A percentile compares a stretch with the other conserved stretches of the same genome.
Conservation (phyloP, 805 yeast genomes). For the Candida quercuum region DNA sequence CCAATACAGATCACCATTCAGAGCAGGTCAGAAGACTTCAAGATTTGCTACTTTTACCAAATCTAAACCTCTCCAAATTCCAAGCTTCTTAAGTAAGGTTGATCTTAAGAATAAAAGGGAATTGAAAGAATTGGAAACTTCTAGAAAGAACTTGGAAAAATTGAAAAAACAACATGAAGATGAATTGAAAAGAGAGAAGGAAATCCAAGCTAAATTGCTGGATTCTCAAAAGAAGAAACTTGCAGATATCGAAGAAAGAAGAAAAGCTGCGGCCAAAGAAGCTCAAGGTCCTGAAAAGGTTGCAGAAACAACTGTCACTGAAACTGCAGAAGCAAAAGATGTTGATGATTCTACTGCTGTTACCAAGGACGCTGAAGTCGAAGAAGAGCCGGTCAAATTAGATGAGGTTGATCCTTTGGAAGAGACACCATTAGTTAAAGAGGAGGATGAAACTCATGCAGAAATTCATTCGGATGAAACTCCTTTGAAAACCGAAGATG, state of each 20-base stretch:
- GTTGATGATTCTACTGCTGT: no score
- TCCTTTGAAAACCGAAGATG: not conserved
- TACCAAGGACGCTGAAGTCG: conserved; percentile 12
- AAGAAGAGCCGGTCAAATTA: conserved; percentile 1
- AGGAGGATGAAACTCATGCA: not conserved
- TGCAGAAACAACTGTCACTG: not conserved
- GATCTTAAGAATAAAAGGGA: conserved; percentile 6
- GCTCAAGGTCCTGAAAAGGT: conserved; percentile 3
- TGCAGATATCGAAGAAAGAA: conserved; percentile 7
- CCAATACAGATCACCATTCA: conserved; percentile 11
- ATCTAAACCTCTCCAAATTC: conserved; percentile 1
- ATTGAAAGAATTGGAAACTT: conserved; percentile 3
- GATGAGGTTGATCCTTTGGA: not conserved
- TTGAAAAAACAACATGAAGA: conserved; percentile 5
- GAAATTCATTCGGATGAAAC: conserved; percentile 1
- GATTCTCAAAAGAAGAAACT: conserved; percentile 4
- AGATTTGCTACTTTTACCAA: not conserved
- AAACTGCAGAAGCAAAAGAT: not conserved
- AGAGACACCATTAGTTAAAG: conserved; percentile 1
- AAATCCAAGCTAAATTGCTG: conserved; percentile 1
- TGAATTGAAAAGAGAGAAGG: conserved; percentile 2
- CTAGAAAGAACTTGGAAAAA: conserved; percentile 2
- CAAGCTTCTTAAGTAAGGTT: conserved; percentile 3
- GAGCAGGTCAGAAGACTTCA: conserved; percentile 3
- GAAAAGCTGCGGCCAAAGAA: conserved; percentile 6